A percentile compares a stretch with the other conserved stretches of the same genome.
Evolutionary conservation across 176 grass and related monocot species (phyloP).

Genomic region (Juncus inflexus): DNA sequence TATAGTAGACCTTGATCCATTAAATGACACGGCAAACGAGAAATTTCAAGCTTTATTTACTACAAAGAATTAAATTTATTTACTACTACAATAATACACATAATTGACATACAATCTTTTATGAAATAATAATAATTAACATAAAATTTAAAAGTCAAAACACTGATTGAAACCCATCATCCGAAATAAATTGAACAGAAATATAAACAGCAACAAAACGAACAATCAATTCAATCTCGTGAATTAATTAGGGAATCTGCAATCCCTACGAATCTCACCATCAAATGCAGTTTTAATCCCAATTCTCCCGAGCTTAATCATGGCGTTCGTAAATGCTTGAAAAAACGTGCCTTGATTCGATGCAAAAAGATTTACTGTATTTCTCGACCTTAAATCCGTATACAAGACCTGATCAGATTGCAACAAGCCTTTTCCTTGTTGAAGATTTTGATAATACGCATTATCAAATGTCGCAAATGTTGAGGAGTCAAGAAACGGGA

Average conservation of each 20-base stretch:
- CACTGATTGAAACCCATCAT: too few species aligned
- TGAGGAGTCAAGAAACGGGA: slow-evolving; percentile 12
- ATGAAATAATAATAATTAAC: too few species aligned
- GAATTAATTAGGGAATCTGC: slow-evolving; percentile 36
- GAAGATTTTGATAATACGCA: slow-evolving; percentile 49
- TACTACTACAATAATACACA: too few species aligned
- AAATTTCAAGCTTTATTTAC: too few species aligned
- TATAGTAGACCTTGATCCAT: too few species aligned
- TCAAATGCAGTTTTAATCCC: slow-evolving; percentile 47
- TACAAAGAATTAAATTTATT: too few species aligned
- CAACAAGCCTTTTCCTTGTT: slow-evolving; percentile 37
- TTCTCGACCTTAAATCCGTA: slow-evolving; percentile 43
- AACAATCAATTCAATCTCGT: slow-evolving; percentile 4
- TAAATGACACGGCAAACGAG: too few species aligned
- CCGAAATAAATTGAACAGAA: slow-evolving; percentile 7
- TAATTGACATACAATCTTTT: too few species aligned
- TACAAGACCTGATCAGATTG: slow-evolving; percentile 60
- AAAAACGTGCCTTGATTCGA: slow-evolving; percentile 46
- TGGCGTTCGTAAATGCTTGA: slow-evolving; percentile 28
- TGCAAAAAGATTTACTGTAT: slow-evolving; percentile 43
- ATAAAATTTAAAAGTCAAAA: too few species aligned
- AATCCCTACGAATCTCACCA: slow-evolving; percentile 70
- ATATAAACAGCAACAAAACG: not conserved
- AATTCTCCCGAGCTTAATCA: slow-evolving; percentile 53
- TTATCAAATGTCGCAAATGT: slow-evolving; percentile 56